These are phyloP conservation scores for Gossypium trilobum DNA, from an alignment of 441 rosid species.

Conservation along the genomic window DNA sequence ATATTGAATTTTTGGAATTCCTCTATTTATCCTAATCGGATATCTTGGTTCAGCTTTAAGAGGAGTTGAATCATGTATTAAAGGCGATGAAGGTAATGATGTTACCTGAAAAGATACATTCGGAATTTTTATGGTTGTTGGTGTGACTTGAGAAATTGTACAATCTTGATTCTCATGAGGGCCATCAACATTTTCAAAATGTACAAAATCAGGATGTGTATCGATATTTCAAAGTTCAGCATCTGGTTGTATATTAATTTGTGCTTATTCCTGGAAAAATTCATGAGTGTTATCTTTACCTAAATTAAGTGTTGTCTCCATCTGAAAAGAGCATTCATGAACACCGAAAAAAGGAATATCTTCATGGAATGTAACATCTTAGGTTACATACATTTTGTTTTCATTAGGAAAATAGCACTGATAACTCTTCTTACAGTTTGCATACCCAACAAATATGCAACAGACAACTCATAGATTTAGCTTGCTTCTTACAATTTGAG, in stretches of 20 bases:
- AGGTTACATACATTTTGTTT: not conserved
- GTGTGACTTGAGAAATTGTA: not conserved
- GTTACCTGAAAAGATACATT: not conserved
- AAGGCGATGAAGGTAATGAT: not conserved
- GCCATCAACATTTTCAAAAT: not conserved
- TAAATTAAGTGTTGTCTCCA: not conserved
- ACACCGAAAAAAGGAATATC: too few relatives aligned
- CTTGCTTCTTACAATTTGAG: not conserved
- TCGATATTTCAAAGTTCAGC: not conserved
- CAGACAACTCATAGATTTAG: too few relatives aligned
- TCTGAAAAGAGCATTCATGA: not conserved
- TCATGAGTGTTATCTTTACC: not conserved
- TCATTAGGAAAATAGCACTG: not conserved
- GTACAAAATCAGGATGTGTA: not conserved
- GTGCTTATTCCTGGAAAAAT: not conserved
- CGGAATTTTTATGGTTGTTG: not conserved
- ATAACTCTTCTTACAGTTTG: not conserved
- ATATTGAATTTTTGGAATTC: not conserved
- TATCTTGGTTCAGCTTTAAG: not conserved
- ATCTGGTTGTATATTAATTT: too few relatives aligned
- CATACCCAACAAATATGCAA: not conserved
- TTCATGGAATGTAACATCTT: not conserved
- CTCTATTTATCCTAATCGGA: not conserved
- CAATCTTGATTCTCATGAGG: not conserved
- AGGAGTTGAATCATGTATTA: not conserved